Base-by-base conservation (phyloP, 2,329 filamentous ascomycete genomes). In the Magnaporthiopsis rhizophila region DNA sequence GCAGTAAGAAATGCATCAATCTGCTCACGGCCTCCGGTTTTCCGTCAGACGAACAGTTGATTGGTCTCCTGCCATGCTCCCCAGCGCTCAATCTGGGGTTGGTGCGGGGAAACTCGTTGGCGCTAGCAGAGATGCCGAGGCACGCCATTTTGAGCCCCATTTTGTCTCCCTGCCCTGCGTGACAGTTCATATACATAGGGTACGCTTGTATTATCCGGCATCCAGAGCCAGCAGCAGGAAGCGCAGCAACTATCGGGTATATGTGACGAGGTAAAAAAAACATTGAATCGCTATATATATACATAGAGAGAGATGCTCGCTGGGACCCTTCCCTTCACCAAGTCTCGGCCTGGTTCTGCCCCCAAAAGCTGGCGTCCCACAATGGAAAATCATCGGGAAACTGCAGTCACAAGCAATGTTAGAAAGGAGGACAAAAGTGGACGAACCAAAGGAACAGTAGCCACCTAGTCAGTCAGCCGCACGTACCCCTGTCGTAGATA, bases 341-440 rank as follows among this genome's bases (percentile, higher is more conserved):
- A n/a, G n/a, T n/a, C n/a, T n/a, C n/a, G 11, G 58, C 13, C 30
- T 60, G 58, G 9, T 4, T 32, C n/a, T 28, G 26, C n/a, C 45
- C 57, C 62, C 62, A 64, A 15, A 64, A 64, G 18, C 24, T 58
- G 11, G 45, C 15, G 34, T 64, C 62, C 58, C 58, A 64, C 30
- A 58, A 38, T 7, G 62, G 34, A 3, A 26, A 59, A 12, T 63
- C 53, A 13, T 63, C 62, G 38, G 50, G 24, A n/a, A 62, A n/a
- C 61, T 62, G 28, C 7, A 21, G 12, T 12, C 24, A 58, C 18
- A 28, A 7, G 3, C 15, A n/a, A 15, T 5, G 57, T 58, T 30
- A 58, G 28, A 53, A 36, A 7, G 34, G 34, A 12, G 34, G 11
- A 12, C 5, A 53, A 18, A 28, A 15, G 24, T 9, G 9, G 24